Percentiles rank a stretch among this genome's conserved stretches.
phyloP scores from a whole-genome alignment of 805 yeast species.

The Starmerella scarabaei region DNA sequence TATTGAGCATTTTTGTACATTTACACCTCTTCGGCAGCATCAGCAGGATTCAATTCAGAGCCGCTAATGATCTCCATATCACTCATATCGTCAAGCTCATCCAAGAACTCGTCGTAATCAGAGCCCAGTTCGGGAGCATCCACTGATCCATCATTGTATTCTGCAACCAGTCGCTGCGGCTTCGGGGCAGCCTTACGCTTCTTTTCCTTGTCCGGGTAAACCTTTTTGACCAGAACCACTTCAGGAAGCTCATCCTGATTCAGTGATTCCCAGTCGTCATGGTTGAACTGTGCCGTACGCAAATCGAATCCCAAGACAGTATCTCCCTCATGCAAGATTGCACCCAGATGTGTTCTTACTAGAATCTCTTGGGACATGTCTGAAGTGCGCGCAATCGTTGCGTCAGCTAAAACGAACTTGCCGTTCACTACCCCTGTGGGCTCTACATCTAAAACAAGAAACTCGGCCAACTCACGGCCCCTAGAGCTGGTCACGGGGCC shows the following conservation, averaged over 20 bases:
- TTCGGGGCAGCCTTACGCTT: slow-evolving; percentile 69
- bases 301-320: slow-evolving; percentile 84
- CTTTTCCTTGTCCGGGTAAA: slow-evolving; percentile 67
- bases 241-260: slow-evolving; percentile 39
- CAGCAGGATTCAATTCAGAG: no score
- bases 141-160: slow-evolving; percentile 77
- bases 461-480: slow-evolving; percentile 64
- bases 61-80: no score
- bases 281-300: slow-evolving; percentile 72
- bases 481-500: slow-evolving; percentile 35
- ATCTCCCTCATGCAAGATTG: slow-evolving; percentile 91
- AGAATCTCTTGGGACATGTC: slow-evolving; percentile 80
- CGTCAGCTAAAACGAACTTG: slow-evolving; percentile 72
- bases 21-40: no score
- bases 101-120: slow-evolving; percentile 76
- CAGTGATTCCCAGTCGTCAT: slow-evolving; percentile 31
- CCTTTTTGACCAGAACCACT: slow-evolving; percentile 77
- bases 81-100: slow-evolving; percentile 61
- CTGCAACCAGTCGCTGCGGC: slow-evolving; percentile 95
- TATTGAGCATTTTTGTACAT: no score
- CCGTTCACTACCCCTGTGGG: slow-evolving; percentile 73
- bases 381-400: slow-evolving; percentile 75
- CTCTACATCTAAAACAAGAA: slow-evolving; percentile 84
- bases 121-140: slow-evolving; percentile 26
- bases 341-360: slow-evolving; percentile 86